Conservation (phyloP, 257 asterid species). For the Przewalskia tangutica region DNA sequence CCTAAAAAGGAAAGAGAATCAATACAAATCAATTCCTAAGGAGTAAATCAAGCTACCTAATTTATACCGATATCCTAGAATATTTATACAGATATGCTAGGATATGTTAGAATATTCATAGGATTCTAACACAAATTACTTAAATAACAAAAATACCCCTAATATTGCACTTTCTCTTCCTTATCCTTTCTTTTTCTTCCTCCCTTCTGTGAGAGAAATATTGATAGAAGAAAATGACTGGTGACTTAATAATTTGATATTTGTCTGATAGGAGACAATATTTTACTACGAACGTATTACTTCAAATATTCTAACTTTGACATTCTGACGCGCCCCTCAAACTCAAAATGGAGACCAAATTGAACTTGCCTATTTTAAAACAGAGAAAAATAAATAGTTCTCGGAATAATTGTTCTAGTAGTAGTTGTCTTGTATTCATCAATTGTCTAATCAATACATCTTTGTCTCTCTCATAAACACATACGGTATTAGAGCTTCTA, state of each 20-base stretch:
- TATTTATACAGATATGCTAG: too few relatives aligned
- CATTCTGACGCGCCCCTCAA: not conserved
- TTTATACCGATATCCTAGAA: too few relatives aligned
- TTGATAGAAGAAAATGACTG: not conserved
- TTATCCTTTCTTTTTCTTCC: not conserved
- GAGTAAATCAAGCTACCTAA: too few relatives aligned
- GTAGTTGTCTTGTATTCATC: not conserved
- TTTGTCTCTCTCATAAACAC: not conserved
- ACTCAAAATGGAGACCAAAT: not conserved
- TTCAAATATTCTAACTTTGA: not conserved
- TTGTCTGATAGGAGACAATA: not conserved
- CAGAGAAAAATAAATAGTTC: not conserved
- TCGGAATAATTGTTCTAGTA: not conserved
- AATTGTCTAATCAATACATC: not conserved
- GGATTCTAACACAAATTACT: not conserved
- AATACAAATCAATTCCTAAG: too few relatives aligned
- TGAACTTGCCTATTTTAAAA: not conserved
- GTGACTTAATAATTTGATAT: not conserved
- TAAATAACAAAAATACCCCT: not conserved
- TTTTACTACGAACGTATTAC: not conserved
- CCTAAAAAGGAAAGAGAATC: too few relatives aligned
- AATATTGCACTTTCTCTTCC: not conserved
- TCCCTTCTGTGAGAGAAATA: not conserved
- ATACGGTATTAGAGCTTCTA: not conserved
- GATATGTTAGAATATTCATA: too few relatives aligned